A percentile compares a stretch with the other conserved stretches of the same genome.
Evolutionary conservation across 345 rosid species (phyloP).

Genomic region (Pistacia integerrima): DNA sequence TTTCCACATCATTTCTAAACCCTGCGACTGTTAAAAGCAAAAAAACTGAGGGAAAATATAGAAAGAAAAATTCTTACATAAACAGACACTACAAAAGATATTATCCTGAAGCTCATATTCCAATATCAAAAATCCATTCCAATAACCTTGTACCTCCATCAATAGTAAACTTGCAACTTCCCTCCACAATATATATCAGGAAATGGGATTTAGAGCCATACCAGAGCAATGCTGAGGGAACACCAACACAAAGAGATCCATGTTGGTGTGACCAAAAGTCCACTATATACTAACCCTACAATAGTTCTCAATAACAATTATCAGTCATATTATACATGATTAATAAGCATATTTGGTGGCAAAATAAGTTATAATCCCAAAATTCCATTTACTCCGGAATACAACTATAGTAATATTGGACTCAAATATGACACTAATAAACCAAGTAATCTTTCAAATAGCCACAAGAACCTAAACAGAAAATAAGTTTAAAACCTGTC

Average conservation of each 20-base stretch:
- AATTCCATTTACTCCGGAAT: conserved; percentile 24
- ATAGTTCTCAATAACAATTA: conserved; percentile 47
- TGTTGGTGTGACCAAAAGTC: conserved; percentile 58
- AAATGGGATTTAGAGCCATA: conserved; percentile 53
- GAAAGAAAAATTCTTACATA: not conserved
- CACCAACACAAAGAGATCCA: conserved; percentile 57
- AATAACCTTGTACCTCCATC: conserved; percentile 18
- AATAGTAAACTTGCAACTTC: conserved; percentile 23
- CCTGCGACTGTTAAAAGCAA: not conserved
- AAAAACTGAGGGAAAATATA: not conserved
- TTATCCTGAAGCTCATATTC: conserved; percentile 12
- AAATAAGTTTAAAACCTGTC: conserved; percentile 17
- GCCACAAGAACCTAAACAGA: conserved; percentile 11
- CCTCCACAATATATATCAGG: conserved; percentile 34
- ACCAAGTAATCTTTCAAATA: not conserved
- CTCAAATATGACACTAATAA: not conserved
- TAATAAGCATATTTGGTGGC: conserved; percentile 28
- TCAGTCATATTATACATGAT: conserved; percentile 36
- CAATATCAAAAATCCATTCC: conserved; percentile 17
- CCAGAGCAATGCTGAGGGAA: conserved; percentile 54
- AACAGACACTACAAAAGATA: conserved; percentile 4
- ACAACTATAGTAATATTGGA: conserved; percentile 9
- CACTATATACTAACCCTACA: conserved; percentile 65
- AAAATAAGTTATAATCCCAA: conserved; percentile 27
- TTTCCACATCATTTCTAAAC: not conserved